Percentiles rank a stretch among this genome's conserved stretches.
These are phyloP conservation scores for Colletotrichum tamarilloi DNA, from an alignment of 2,329 filamentous ascomycete genomes.

Conservation along the genomic window DNA sequence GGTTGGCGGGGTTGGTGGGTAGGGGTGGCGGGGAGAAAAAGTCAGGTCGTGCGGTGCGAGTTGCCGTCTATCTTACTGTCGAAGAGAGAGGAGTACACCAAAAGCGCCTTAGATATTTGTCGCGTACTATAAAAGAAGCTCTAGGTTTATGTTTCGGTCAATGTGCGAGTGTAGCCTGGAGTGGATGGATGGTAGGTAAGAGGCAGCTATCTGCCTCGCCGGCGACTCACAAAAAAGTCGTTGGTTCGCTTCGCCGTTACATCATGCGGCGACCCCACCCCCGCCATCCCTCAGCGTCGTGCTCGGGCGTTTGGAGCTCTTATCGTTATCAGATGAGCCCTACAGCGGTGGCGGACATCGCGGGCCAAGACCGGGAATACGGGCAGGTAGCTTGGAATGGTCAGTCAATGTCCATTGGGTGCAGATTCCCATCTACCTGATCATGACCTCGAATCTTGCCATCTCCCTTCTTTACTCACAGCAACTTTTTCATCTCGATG, in stretches of 20 bases:
- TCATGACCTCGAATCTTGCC: not conserved
- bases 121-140: not conserved
- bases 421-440: too few relatives aligned
- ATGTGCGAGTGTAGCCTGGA: not conserved
- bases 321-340: conserved; percentile 21
- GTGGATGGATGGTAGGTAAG: not conserved
- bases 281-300: conserved; percentile 12
- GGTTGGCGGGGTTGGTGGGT: conserved; percentile 7
- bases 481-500: too few relatives aligned
- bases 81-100: not conserved
- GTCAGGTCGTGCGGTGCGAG: not conserved
- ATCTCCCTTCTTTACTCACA: not conserved
- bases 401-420: not conserved
- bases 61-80: not conserved
- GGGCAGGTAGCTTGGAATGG: not conserved
- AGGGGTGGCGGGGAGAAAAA: not conserved
- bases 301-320: conserved; percentile 9
- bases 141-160: not conserved
- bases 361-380: not conserved
- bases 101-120: not conserved
- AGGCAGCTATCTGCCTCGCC: not conserved
- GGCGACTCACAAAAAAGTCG: conserved; percentile 16
- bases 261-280: conserved; percentile 31
- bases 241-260: conserved; percentile 25
- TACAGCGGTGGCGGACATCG: not conserved